A percentile compares a stretch with the other conserved stretches of the same genome.
These are phyloP conservation scores for Tricholoma flavovirens DNA, from an alignment of 768 basidiomycete genomes.

Conservation along the genomic window DNA sequence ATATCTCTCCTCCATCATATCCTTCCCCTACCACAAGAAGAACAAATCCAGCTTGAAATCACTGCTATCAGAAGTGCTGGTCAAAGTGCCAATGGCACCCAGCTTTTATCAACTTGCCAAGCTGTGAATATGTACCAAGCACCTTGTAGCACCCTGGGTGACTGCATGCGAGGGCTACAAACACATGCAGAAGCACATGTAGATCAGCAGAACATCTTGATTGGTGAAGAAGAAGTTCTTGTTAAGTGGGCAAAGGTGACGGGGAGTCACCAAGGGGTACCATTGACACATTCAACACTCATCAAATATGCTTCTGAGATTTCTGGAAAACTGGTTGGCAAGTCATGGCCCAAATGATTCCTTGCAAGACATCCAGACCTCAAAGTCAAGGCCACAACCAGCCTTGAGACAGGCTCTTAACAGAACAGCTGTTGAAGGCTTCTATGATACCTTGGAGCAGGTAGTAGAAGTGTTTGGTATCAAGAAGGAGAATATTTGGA, in stretches of 20 bases:
- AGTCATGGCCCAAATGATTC: slow-evolving; percentile 19
- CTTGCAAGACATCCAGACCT: too few relatives aligned
- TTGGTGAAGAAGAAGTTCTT: too few relatives aligned
- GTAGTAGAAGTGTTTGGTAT: not conserved
- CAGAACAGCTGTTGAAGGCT: not conserved
- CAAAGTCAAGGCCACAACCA: too few relatives aligned
- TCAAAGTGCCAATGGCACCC: slow-evolving; percentile 5
- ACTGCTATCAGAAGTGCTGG: slow-evolving; percentile 5
- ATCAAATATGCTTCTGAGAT: too few relatives aligned
- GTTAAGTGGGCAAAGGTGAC: too few relatives aligned
- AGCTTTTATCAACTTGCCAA: slow-evolving; percentile 9
- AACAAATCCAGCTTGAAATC: slow-evolving; percentile 11
- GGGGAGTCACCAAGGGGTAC: too few relatives aligned
- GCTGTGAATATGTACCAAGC: slow-evolving; percentile 17
- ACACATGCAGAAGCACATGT: too few relatives aligned
- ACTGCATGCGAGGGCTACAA: slow-evolving; percentile 1
- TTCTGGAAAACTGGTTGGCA: slow-evolving; percentile 12
- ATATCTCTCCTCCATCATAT: not conserved
- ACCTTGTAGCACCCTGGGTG: not conserved
- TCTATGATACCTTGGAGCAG: not conserved
- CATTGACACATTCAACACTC: not conserved
- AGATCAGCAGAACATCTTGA: too few relatives aligned
- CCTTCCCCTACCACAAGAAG: slow-evolving; percentile 7
- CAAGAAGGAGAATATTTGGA: too few relatives aligned
- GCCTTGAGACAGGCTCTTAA: not conserved